Base-by-base conservation (phyloP, 768 basidiomycete species). In the Wakefieldia striispora region DNA sequence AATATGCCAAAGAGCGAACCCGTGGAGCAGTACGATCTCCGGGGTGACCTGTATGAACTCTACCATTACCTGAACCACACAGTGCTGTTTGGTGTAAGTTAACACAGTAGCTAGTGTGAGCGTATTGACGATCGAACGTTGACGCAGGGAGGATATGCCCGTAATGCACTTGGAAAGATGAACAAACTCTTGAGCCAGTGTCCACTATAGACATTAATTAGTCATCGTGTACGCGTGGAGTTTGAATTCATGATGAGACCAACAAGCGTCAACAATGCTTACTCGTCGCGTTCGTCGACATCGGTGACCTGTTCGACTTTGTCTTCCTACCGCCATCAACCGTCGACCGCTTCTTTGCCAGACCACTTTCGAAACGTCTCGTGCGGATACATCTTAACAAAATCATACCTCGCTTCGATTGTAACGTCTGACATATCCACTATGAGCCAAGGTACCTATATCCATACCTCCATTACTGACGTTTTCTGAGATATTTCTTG, bases 31-130 rank as follows among this genome's bases (percentile, higher is more conserved):
- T 90, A 87, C 59, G 73, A 74, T 24, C 71, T 82, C 33, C 77
- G 89, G 29, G 75, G 67, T 27, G 79, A 86, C 43, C 66, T 91
- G n/a, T 91, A 91, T 56, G 80, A 88, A 64, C 67, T 91, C 23
- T 91, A 86, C 54, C 89, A 91, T 66, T 88, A 89, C 60, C 69
- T 91, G 55, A 91, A 91, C 57, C 89, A 91, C 59, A 88, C 88
- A 0, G 70, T 88, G 5, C 63, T 91, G 5, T 91, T 91, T 60
- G 86, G 86, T 51, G 88, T 89, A 61, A 70, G 84, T 72, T 9
- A 29, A 37, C 17, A 9, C 10, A 31, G 1, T 6, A 10, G 2
- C 13, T 6, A 9, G 19, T 3, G 9, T 9, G 34, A 17, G 10
- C 1, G 29, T n/a, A 8, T 31, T 48, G 14, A 43, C 26, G 36